Evolutionary conservation across 192 early-diverging fungal species (phyloP), one percentile per base, ranked within the genome.

Genomic region (Phycomyces blakesleeanus): DNA sequence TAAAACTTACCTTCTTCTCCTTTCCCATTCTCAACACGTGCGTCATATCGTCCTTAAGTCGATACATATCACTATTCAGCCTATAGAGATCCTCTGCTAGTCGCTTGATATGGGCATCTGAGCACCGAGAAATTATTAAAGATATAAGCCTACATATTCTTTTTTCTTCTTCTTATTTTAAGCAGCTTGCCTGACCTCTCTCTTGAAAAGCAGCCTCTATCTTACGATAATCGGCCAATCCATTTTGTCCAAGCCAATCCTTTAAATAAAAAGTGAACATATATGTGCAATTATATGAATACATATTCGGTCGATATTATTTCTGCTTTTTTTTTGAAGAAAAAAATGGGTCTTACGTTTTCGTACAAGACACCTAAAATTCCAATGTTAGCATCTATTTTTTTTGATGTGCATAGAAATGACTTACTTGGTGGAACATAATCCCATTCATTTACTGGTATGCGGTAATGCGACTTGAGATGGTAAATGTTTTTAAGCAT

Each of bases 401-500:
- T 57, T 18, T 26, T 34, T 37, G 21, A 37, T 61, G 25, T 10
- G 4, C 18, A n/a, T 34, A 51, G 3, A 51, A 15, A 29, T 34
- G 27, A 4, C 58, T 72, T 78, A 85, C 83, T 88, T 60, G 87
- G 88, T 29, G 91, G 93, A 37, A 93, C 82, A 63, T 92, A 96
- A 73, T 96, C 93, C 61, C 87, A 87, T 37, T 84, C 76, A 16
- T 93, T 91, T 22, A 95, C 79, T 1, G 89, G 88, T 42, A 98
- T 74, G 9, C 87, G 84, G 57, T 93, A 81, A 39, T 84, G 80
- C 57, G 90, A 69, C 74, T 96, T 94, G 18, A 93, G 69, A 49
- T 89, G 84, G 56, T 94, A 94, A 54, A 98, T 89, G 11, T 91
- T 88, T 61, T 90, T 92, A 44, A 98, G 81, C n/a, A 98, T 81